Conservation (phyloP, 768 basidiomycete species). For the Cystobasidium onofrii region DNA sequence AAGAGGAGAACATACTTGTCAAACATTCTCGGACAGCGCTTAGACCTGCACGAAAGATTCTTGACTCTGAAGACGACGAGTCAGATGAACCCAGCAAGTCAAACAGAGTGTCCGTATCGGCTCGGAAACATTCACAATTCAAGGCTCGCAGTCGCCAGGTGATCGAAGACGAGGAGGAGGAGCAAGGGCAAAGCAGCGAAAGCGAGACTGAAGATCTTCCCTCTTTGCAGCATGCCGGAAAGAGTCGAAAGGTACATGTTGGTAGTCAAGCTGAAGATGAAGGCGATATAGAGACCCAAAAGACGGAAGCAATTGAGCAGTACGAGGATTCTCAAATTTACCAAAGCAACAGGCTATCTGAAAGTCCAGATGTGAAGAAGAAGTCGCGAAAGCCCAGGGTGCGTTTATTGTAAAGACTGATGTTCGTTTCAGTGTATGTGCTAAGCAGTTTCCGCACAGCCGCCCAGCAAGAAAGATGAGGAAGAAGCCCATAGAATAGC, state of each 20-base stretch:
- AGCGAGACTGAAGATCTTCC: neutral
- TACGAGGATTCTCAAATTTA: slow-evolving; percentile 14
- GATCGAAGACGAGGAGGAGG: neutral
- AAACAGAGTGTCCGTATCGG: neutral
- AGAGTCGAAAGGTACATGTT: neutral
- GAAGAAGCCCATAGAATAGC: slow-evolving; percentile 1
- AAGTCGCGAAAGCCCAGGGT: slow-evolving; percentile 1
- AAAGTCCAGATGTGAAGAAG: neutral
- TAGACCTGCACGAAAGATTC: neutral
- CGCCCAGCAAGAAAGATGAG: neutral
- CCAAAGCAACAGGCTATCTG: neutral
- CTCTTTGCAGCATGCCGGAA: neutral
- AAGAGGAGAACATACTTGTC: neutral
- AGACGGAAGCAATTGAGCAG: slow-evolving; percentile 28
- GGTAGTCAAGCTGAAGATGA: slow-evolving; percentile 4
- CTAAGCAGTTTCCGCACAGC: neutral
- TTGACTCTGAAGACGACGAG: neutral
- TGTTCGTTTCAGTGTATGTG: neutral
- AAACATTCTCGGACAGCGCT: neutral
- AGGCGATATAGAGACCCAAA: neutral
- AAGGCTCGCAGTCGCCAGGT: neutral
- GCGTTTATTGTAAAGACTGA: neutral
- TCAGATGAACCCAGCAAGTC: neutral
- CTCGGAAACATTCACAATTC: neutral
- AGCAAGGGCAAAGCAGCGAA: neutral